Conservation (phyloP, 2,329 filamentous ascomycete genomes). For the Talaromyces sp. region DNA sequence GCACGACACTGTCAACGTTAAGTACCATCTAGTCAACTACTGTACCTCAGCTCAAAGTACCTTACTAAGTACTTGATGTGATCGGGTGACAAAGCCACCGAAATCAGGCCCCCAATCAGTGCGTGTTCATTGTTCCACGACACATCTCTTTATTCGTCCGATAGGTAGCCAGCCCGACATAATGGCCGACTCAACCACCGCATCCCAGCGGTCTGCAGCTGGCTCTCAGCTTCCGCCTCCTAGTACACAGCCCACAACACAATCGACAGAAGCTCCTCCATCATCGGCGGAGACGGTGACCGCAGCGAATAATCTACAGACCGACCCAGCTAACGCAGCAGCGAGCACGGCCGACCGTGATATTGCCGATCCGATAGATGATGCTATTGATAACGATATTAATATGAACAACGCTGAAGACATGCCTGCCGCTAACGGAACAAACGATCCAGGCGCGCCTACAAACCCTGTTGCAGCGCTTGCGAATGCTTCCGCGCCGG, state of each 20-base stretch:
- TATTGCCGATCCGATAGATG: conserved; percentile 29
- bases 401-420: conserved; percentile 32
- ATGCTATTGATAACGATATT: conserved; percentile 37
- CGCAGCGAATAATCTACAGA: background rate
- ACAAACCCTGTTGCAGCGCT: conserved; percentile 24
- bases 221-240: conserved; percentile 24
- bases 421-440: conserved; percentile 20
- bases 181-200: conserved; percentile 16
- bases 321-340: conserved; percentile 12
- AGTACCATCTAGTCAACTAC: background rate
- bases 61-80: background rate
- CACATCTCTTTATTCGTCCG: conserved; percentile 2
- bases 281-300: conserved; percentile 17
- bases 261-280: conserved; percentile 22
- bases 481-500: conserved; percentile 39
- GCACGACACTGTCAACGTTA: background rate
- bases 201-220: conserved; percentile 23
- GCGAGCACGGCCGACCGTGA: conserved; percentile 24
- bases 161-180: background rate
- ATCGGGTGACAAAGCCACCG: conserved; percentile 8
- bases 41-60: background rate
- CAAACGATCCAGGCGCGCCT: conserved; percentile 13
- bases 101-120: background rate
- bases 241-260: conserved; percentile 23
- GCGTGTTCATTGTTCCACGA: conserved; percentile 1